Conservation (phyloP, 768 basidiomycete species). For the Lentinula detonsa region DNA sequence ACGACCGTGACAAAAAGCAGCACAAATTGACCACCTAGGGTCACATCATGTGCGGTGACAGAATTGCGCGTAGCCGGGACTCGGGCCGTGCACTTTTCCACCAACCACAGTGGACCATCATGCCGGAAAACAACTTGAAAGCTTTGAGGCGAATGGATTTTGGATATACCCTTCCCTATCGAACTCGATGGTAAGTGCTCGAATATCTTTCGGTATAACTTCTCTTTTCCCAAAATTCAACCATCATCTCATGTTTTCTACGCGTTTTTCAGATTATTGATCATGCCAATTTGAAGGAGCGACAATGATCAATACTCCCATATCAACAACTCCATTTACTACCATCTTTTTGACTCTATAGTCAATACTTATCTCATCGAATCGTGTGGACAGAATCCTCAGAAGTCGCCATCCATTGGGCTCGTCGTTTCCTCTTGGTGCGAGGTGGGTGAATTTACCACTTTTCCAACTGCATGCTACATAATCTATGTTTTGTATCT, state of each 20-base stretch:
- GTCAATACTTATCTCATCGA: conserved; percentile 75
- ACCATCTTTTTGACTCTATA: conserved; percentile 77
- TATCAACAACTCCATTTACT: conserved; percentile 77
- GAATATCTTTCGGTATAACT: neutral
- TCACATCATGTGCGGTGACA: neutral
- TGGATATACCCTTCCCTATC: conserved; percentile 51
- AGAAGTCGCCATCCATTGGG: conserved; percentile 51
- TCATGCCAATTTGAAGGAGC: conserved; percentile 44
- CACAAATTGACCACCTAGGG: no score
- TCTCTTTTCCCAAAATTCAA: neutral
- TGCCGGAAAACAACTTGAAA: neutral
- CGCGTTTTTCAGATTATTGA: neutral
- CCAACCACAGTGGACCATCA: conserved; percentile 1
- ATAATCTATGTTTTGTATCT: neutral
- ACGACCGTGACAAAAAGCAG: no score
- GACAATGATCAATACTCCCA: conserved; percentile 87
- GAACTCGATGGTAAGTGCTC: conserved; percentile 59
- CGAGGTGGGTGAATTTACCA: conserved; percentile 32
- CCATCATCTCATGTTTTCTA: neutral
- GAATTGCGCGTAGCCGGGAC: neutral
- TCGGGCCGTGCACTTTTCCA: neutral
- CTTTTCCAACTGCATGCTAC: neutral
- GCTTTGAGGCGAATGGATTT: conserved; percentile 36
- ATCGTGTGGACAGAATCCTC: conserved; percentile 51
- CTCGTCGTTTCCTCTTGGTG: conserved; percentile 77